These are phyloP conservation scores for Strobilomyces dryophilus DNA, from an alignment of 768 basidiomycete genomes.

Conservation along the genomic window DNA sequence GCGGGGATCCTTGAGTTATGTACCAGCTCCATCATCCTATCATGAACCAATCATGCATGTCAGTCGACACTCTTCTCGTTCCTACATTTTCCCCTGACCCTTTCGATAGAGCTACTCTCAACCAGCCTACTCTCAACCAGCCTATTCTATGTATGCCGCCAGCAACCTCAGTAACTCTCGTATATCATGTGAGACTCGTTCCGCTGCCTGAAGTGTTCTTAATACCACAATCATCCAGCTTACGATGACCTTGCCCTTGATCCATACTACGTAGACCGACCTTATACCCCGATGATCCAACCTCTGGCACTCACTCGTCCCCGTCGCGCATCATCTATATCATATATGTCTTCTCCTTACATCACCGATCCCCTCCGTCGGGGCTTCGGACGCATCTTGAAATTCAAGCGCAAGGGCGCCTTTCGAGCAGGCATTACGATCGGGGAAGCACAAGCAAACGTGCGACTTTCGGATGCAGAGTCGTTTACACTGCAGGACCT, in stretches of 20 bases:
- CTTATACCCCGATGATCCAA: constrained; percentile 23
- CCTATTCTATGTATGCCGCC: constrained; percentile 46
- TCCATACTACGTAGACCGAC: constrained; percentile 42
- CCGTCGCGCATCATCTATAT: constrained; percentile 39
- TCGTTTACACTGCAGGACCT: constrained; percentile 61
- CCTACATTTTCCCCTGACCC: constrained; percentile 3
- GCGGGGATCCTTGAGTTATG: constrained; percentile 34
- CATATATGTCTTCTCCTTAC: constrained; percentile 35
- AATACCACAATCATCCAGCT: constrained; percentile 28
- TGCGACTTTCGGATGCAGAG: constrained; percentile 57
- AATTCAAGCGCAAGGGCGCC: constrained; percentile 71
- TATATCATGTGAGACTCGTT: constrained; percentile 37
- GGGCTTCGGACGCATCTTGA: constrained; percentile 50
- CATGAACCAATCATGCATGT: constrained; percentile 42
- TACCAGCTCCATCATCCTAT: constrained; percentile 34
- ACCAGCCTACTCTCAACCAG: constrained; percentile 41
- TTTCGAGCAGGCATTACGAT: constrained; percentile 63
- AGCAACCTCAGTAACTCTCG: constrained; percentile 38
- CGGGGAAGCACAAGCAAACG: constrained; percentile 63
- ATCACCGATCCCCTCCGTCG: constrained; percentile 43
- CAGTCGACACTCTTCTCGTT: constrained; percentile 10
- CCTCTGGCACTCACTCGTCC: constrained; percentile 20
- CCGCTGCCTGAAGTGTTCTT: background rate
- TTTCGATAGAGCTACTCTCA: constrained; percentile 39
- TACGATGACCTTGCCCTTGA: constrained; percentile 56